Conservation (phyloP, 345 rosid species). For the Bretschneidera sinensis region DNA sequence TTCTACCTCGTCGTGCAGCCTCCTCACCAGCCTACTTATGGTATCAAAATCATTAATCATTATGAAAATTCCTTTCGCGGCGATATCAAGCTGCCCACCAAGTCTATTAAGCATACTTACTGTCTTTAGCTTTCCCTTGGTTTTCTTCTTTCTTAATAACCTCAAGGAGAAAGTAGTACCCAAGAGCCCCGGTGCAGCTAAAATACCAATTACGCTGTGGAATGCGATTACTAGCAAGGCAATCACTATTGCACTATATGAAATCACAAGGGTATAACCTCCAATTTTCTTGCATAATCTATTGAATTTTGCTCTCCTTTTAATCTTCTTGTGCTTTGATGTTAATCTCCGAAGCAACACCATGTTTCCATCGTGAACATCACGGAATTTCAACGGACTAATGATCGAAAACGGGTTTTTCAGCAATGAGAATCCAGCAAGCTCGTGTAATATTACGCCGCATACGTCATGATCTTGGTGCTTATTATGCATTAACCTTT, state of each 20-base stretch:
- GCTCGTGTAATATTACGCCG: slow-evolving; percentile 37
- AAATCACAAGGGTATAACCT: slow-evolving; percentile 35
- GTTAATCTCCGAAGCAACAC: slow-evolving; percentile 42
- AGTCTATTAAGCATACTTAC: slow-evolving; percentile 37
- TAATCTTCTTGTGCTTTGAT: slow-evolving; percentile 38
- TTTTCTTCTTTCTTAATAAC: slow-evolving; percentile 39
- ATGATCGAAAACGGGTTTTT: slow-evolving; percentile 50
- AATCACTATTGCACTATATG: slow-evolving; percentile 34
- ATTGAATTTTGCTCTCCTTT: slow-evolving; percentile 35
- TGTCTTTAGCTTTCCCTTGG: slow-evolving; percentile 15
- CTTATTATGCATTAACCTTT: slow-evolving; percentile 14
- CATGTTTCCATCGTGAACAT: slow-evolving; percentile 40
- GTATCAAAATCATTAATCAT: slow-evolving; percentile 77
- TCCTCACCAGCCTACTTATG: slow-evolving; percentile 49
- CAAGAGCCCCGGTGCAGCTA: slow-evolving; percentile 53
- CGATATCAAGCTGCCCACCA: slow-evolving; percentile 55
- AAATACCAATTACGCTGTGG: slow-evolving; percentile 57
- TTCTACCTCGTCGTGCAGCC: slow-evolving; percentile 60
- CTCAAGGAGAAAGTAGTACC: slow-evolving; percentile 31
- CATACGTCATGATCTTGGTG: slow-evolving; percentile 10
- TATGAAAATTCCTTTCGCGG: slow-evolving; percentile 71
- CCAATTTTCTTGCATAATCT: slow-evolving; percentile 44
- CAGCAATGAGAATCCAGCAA: slow-evolving; percentile 40
- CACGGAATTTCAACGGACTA: slow-evolving; percentile 28
- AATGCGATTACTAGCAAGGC: slow-evolving; percentile 45